A percentile compares a stretch with the other conserved stretches of the same genome.
phyloP scores from a whole-genome alignment of 1,284 basidiomycete genomes.

The Ganoderma lingzhi region DNA sequence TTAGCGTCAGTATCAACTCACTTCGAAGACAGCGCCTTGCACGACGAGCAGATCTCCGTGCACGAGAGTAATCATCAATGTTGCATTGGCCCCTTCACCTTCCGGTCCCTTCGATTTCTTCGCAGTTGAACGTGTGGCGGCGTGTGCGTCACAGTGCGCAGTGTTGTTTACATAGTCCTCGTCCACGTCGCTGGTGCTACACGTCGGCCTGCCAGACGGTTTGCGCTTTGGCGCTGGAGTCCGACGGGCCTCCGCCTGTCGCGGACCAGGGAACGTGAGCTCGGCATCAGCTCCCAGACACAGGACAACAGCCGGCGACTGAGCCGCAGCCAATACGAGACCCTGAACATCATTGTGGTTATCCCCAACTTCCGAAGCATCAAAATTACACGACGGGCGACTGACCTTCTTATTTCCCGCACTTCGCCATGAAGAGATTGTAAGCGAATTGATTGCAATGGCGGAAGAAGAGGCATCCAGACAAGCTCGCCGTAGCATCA shows the following conservation, averaged over 20 bases:
- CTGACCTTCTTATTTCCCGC: constrained; percentile 46
- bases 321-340: constrained; percentile 26
- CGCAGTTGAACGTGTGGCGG: not conserved
- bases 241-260: not conserved
- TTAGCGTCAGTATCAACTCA: not conserved
- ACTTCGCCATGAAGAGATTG: constrained; percentile 44
- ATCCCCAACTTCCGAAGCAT: not conserved
- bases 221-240: not conserved
- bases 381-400: not conserved
- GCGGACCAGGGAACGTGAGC: constrained; percentile 31
- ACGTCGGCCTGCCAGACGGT: not conserved
- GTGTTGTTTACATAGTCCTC: not conserved
- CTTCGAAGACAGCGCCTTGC: constrained; percentile 12
- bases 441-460: constrained; percentile 40
- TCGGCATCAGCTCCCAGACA: constrained; percentile 45
- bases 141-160: not conserved
- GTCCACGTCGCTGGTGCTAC: not conserved
- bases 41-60: constrained; percentile 62
- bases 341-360: constrained; percentile 17
- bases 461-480: constrained; percentile 24
- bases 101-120: constrained; percentile 2
- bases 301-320: constrained; percentile 33
- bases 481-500: constrained; percentile 31
- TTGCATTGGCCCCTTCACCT: constrained; percentile 24
- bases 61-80: constrained; percentile 55